Conservation (phyloP, 192 early-diverging fungal genomes). For the Backusella parvicylindrica region DNA sequence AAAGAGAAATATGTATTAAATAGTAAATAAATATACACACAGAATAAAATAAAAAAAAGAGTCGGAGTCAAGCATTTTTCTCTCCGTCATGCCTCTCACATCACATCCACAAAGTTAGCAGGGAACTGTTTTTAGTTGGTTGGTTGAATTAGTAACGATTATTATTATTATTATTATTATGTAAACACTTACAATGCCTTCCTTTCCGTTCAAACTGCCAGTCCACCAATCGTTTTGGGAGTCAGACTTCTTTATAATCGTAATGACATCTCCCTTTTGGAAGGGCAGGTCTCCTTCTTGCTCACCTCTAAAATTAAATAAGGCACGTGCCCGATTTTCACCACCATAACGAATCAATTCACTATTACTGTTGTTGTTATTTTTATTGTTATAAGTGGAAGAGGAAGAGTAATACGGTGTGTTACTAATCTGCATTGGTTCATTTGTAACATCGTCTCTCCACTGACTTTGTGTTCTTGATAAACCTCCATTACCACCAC, state of each 20-base stretch:
- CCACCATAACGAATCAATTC: not conserved
- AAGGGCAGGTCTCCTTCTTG: conserved; percentile 82
- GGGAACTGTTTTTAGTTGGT: conserved; percentile 8
- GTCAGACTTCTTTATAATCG: conserved; percentile 65
- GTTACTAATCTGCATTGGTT: not conserved
- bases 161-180: too few relatives aligned
- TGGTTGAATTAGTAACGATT: not conserved
- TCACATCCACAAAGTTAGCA: conserved; percentile 17
- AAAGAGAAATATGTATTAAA: not conserved
- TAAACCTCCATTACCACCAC: not conserved
- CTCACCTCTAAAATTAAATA: conserved; percentile 84
- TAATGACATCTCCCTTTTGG: conserved; percentile 82
- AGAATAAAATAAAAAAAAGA: not conserved
- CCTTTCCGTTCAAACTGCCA: conserved; percentile 37
- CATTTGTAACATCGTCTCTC: not conserved
- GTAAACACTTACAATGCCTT: conserved; percentile 22
- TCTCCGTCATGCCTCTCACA: not conserved
- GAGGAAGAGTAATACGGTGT: not conserved
- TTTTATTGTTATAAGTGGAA: not conserved
- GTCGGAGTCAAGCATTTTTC: not conserved
- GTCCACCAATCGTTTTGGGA: conserved; percentile 90
- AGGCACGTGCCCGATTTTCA: conserved; percentile 54
- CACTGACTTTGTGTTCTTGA: too few relatives aligned
- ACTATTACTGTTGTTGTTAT: too few relatives aligned
- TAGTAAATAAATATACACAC: not conserved